A percentile compares a stretch with the other conserved stretches of the same genome.
Conservation (phyloP, 305 asterid species). For the Fraxinus sp. region DNA sequence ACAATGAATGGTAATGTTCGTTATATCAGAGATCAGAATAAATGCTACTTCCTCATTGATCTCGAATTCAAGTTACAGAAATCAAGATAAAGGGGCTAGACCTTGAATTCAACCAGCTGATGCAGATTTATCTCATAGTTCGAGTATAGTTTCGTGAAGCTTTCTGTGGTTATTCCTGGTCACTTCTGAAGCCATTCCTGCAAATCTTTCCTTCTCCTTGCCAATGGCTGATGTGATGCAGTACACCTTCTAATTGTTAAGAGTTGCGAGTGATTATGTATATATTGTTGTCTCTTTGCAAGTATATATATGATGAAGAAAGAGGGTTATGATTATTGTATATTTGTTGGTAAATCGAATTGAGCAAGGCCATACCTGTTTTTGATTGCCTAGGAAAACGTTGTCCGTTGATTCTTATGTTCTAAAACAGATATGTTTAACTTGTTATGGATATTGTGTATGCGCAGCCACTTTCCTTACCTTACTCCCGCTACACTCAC, state of each 20-base stretch:
- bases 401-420: not conserved
- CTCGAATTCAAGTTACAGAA: conserved; percentile 35
- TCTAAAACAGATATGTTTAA: not conserved
- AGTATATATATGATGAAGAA: not conserved
- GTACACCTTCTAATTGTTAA: not conserved
- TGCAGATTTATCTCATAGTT: not conserved
- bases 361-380: not conserved
- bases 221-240: not conserved
- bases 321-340: not conserved
- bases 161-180: not conserved
- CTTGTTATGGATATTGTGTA: not conserved
- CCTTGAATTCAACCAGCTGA: not conserved
- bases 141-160: not conserved
- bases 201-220: not conserved
- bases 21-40: conserved; percentile 45
- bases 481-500: not conserved
- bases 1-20: conserved; percentile 60
- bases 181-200: not conserved
- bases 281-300: not conserved
- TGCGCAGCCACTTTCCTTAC: not conserved
- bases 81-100: conserved; percentile 12
- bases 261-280: not conserved
- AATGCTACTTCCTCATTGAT: conserved; percentile 48
- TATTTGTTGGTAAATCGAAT: not conserved
- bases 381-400: not conserved